Conservation (phyloP, 2,329 filamentous ascomycete species). For the Colletotrichum sp. region DNA sequence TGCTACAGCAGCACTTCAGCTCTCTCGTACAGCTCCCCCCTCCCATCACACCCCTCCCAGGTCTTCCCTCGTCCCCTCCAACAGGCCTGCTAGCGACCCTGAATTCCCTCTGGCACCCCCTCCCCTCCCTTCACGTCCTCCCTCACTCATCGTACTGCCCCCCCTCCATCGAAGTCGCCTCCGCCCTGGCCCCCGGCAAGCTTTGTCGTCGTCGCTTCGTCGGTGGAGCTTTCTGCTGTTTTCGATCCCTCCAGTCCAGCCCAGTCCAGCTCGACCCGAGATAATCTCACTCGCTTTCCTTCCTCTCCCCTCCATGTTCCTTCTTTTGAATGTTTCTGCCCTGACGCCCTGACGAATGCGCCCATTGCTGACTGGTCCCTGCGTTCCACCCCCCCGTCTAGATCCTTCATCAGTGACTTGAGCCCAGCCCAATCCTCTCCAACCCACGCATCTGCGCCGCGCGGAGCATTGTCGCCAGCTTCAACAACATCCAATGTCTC, state of each 20-base stretch:
- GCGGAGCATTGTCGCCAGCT: constrained; percentile 46
- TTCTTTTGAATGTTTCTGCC: constrained; percentile 19
- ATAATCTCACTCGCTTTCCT: background rate
- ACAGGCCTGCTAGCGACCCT: background rate
- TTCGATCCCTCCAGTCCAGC: constrained; percentile 16
- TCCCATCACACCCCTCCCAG: background rate
- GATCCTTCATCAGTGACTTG: constrained; percentile 34
- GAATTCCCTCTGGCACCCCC: background rate
- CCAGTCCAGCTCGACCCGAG: constrained; percentile 1
- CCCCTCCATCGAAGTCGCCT: background rate
- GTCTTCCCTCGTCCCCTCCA: background rate
- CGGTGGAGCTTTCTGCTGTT: constrained; percentile 13
- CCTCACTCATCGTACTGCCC: background rate
- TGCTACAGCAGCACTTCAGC: background rate
- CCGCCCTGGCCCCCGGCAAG: constrained; percentile 12
- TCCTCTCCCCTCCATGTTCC: constrained; percentile 5
- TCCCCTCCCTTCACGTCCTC: background rate
- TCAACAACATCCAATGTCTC: constrained; percentile 51
- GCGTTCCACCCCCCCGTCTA: constrained; percentile 22
- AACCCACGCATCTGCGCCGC: constrained; percentile 47
- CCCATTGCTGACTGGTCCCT: constrained; percentile 18
- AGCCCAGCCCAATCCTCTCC: constrained; percentile 41
- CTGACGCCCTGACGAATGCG: background rate
- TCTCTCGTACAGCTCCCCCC: background rate
- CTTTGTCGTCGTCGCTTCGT: constrained; percentile 19